These are phyloP conservation scores for Solanum paucissectum DNA, from an alignment of 257 asterid species.

Conservation along the genomic window DNA sequence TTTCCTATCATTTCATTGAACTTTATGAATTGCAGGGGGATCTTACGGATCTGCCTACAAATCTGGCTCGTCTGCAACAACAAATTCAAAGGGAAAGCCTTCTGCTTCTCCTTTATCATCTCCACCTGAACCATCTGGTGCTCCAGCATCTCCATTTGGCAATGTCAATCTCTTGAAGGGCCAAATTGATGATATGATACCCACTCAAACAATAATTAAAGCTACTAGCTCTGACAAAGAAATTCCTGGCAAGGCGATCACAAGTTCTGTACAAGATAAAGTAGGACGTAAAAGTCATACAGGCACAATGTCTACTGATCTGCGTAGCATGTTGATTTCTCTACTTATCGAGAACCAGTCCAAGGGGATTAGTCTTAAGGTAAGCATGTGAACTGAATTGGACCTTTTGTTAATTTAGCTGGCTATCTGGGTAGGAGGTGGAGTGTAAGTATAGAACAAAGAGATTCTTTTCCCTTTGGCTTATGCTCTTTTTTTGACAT, in stretches of 20 bases:
- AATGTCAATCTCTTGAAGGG: constrained; percentile 44
- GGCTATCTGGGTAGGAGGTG: neutral
- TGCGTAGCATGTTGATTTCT: constrained; percentile 57
- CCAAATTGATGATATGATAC: constrained; percentile 29
- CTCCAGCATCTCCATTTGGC: constrained; percentile 45
- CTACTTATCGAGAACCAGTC: constrained; percentile 59
- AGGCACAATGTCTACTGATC: constrained; percentile 45
- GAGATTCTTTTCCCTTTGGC: neutral
- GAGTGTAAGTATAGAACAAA: neutral
- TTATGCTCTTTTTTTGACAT: neutral
- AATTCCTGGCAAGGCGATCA: constrained; percentile 26
- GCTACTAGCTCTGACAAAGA: constrained; percentile 49
- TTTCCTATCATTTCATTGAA: neutral
- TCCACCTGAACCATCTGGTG: constrained; percentile 51
- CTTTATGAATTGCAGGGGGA: constrained; percentile 32
- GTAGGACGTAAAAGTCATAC: constrained; percentile 23
- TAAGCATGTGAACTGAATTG: constrained; percentile 15
- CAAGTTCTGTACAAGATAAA: constrained; percentile 35
- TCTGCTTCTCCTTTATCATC: constrained; percentile 57
- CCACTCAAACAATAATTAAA: constrained; percentile 30
- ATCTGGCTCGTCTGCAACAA: constrained; percentile 40
- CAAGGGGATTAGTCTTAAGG: constrained; percentile 84
- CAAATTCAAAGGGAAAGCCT: constrained; percentile 49
- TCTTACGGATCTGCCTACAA: constrained; percentile 52
- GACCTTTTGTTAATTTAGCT: constrained; percentile 4